These are phyloP conservation scores for Botryosphaeria dothidea DNA, from an alignment of 2,329 filamentous ascomycete genomes.

Conservation along the genomic window DNA sequence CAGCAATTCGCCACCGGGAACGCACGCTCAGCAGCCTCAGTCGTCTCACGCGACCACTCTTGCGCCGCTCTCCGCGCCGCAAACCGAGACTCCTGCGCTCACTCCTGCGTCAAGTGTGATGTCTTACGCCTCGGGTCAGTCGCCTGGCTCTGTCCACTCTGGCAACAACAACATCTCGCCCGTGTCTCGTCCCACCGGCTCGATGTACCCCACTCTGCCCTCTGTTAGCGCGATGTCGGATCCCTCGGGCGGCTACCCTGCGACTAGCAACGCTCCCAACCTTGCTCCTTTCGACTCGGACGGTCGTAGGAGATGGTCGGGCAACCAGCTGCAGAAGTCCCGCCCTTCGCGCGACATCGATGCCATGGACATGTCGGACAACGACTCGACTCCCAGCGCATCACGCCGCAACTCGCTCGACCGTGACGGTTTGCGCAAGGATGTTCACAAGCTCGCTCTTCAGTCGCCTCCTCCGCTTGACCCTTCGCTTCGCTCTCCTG, in stretches of 20 bases:
- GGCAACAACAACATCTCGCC: constrained; percentile 66
- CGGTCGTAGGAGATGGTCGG: constrained; percentile 62
- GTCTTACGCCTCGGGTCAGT: constrained; percentile 77
- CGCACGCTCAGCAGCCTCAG: constrained; percentile 35
- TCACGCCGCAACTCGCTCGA: constrained; percentile 33
- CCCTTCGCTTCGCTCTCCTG: constrained; percentile 40
- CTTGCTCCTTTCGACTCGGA: constrained; percentile 66
- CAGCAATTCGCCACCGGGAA: constrained; percentile 57
- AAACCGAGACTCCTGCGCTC: constrained; percentile 68
- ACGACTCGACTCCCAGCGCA: constrained; percentile 33
- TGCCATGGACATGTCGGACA: constrained; percentile 45
- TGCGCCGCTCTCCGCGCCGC: constrained; percentile 45
- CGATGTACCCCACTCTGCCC: constrained; percentile 75
- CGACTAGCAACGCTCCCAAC: constrained; percentile 66
- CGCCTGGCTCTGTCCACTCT: constrained; percentile 69
- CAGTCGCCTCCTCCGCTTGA: constrained; percentile 41
- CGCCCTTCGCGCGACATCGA: constrained; percentile 34
- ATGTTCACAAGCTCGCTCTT: constrained; percentile 40
- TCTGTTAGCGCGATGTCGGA: constrained; percentile 67
- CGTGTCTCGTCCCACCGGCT: constrained; percentile 54
- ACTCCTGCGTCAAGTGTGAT: constrained; percentile 75
- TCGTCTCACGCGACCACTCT: constrained; percentile 56
- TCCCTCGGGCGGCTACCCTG: constrained; percentile 57
- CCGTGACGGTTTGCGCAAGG: constrained; percentile 38
- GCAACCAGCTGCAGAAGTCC: constrained; percentile 58